A percentile compares a stretch with the other conserved stretches of the same genome.
Conservation (phyloP, 1,284 basidiomycete genomes). For the Fomes fomentarius region DNA sequence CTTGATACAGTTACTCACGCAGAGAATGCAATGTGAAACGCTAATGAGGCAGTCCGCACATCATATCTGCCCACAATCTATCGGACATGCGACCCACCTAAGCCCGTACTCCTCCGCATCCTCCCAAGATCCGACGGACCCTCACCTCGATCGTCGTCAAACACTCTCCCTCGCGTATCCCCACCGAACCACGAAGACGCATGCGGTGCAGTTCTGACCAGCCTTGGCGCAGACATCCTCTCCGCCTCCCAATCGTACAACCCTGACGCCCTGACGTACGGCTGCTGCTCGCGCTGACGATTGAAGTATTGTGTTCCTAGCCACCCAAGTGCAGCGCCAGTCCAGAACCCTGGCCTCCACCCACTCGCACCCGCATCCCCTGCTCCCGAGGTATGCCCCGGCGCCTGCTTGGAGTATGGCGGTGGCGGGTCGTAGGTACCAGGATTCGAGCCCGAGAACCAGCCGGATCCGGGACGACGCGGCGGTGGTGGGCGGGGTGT, state of each 20-base stretch:
- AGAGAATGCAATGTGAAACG: too few species aligned
- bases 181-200: conserved; percentile 13
- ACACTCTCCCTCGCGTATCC: conserved; percentile 9
- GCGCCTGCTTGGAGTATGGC: conserved; percentile 65
- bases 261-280: conserved; percentile 23
- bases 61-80: conserved; percentile 18
- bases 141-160: conserved; percentile 58
- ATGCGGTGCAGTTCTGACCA: conserved; percentile 5
- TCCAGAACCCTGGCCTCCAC: conserved; percentile 81
- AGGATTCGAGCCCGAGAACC: conserved; percentile 49
- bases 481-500: conserved; percentile 38
- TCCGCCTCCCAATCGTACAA: conserved; percentile 59
- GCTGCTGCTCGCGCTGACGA: conserved; percentile 30
- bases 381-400: conserved; percentile 19
- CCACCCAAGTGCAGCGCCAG: conserved; percentile 72
- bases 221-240: conserved; percentile 24
- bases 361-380: conserved; percentile 31
- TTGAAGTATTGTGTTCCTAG: conserved; percentile 63
- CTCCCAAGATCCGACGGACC: conserved; percentile 67
- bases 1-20: too few species aligned
- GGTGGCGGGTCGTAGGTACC: conserved; percentile 63
- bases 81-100: conserved; percentile 68
- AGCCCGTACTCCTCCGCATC: conserved; percentile 69
- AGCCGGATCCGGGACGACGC: conserved; percentile 41
- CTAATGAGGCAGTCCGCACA: too few species aligned